phyloP scores from a whole-genome alignment of 129 eudicot genomes.

The Sambucus nigra region DNA sequence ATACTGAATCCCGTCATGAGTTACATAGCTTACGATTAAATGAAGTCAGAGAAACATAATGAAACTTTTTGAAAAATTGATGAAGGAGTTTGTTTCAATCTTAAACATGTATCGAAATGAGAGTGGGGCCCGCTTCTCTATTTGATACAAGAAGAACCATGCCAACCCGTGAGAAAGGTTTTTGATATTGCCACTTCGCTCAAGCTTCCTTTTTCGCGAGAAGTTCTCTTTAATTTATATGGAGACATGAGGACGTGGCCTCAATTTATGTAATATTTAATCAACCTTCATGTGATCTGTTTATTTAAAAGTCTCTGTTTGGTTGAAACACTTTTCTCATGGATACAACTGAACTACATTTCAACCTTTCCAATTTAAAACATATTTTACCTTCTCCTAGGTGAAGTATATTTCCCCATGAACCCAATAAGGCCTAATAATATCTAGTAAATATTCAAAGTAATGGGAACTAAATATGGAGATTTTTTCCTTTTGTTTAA shows the following conservation, averaged over 20 bases:
- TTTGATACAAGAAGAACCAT: slow-evolving; percentile 15
- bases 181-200: slow-evolving; percentile 18
- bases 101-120: slow-evolving; percentile 3
- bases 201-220: slow-evolving; percentile 22
- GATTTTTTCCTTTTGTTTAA: background rate
- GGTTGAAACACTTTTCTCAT: no score
- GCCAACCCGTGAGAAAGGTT: no score
- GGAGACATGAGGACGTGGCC: slow-evolving; percentile 15
- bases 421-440: no score
- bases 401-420: no score
- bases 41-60: slow-evolving; percentile 16
- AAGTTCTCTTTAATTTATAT: slow-evolving; percentile 19
- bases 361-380: no score
- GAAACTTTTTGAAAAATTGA: slow-evolving; percentile 25
- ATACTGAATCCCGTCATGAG: no score
- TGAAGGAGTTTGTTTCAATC: slow-evolving; percentile 15
- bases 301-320: no score
- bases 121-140: slow-evolving; percentile 20
- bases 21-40: no score
- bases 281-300: background rate
- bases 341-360: no score
- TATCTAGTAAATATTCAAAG: no score
- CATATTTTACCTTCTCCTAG: no score
- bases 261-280: background rate
- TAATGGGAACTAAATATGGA: background rate